Percentiles rank a stretch among this genome's conserved stretches.
Evolutionary conservation across 2,329 filamentous ascomycete genomes (phyloP).

Genomic region (Penicillium sp.): DNA sequence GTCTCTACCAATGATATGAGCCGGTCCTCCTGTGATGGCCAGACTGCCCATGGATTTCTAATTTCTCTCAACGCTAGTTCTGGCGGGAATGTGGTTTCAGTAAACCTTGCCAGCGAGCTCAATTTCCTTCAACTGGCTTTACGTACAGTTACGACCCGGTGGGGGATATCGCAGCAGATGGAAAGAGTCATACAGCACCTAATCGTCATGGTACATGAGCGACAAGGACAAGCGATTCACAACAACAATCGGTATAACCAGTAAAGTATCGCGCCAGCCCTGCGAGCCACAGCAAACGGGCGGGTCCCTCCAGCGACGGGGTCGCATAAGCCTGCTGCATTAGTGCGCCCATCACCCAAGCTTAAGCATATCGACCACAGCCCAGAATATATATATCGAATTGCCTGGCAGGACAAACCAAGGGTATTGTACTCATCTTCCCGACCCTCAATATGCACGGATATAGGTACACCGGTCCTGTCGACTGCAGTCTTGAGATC

Average conservation of each 20-base stretch:
- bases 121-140: slow-evolving; percentile 24
- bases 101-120: slow-evolving; percentile 19
- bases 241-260: too few relatives aligned
- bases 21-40: background rate
- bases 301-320: too few relatives aligned
- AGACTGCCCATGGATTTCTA: background rate
- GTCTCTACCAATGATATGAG: background rate
- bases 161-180: slow-evolving; percentile 24
- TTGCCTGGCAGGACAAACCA: too few relatives aligned
- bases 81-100: background rate
- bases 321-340: background rate
- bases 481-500: background rate
- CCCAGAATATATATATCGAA: too few relatives aligned
- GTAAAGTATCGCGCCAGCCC: background rate
- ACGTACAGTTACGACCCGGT: slow-evolving; percentile 21
- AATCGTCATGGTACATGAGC: background rate
- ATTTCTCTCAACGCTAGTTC: background rate
- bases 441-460: background rate
- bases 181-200: background rate
- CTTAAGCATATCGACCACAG: too few relatives aligned
- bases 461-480: background rate
- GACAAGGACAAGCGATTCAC: background rate
- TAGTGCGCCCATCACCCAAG: background rate
- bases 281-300: background rate
- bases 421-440: too few relatives aligned